phyloP scores from a whole-genome alignment of 1,139 yeast species.

The Lodderomyces beijingensis region DNA sequence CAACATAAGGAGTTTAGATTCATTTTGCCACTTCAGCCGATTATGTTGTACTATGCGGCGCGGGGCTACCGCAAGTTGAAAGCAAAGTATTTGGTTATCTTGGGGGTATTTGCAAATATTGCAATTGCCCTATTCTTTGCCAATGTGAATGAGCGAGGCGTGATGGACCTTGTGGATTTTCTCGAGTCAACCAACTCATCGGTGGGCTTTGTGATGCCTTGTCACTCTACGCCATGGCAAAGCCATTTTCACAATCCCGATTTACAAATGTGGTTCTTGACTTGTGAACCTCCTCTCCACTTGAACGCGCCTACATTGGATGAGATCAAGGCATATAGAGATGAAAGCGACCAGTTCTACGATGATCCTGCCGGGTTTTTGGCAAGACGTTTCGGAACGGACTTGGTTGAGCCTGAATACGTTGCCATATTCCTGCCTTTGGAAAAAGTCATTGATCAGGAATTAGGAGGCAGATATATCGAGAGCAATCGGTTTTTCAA shows the following conservation, averaged over 20 bases:
- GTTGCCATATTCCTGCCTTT: slow-evolving; percentile 68
- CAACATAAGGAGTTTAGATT: slow-evolving; percentile 90
- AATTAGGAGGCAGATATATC: slow-evolving; percentile 34
- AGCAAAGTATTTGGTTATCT: slow-evolving; percentile 4
- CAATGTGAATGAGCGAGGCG: slow-evolving; percentile 79
- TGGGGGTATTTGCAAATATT: slow-evolving; percentile 33
- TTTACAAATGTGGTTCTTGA: slow-evolving; percentile 60
- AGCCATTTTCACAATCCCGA: slow-evolving; percentile 66
- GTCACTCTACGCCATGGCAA: slow-evolving; percentile 97
- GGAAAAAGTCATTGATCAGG: slow-evolving; percentile 14
- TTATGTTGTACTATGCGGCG: slow-evolving; percentile 23
- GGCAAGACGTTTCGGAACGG: slow-evolving; percentile 12
- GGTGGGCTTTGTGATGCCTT: slow-evolving; percentile 84
- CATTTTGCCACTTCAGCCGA: slow-evolving; percentile 81
- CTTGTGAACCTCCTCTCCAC: slow-evolving; percentile 88
- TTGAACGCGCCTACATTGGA: slow-evolving; percentile 17
- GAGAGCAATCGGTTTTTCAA: slow-evolving; percentile 63
- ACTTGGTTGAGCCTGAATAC: slow-evolving; percentile 37
- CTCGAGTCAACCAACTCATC: slow-evolving; percentile 32
- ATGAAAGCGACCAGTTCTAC: slow-evolving; percentile 84
- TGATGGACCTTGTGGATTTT: slow-evolving; percentile 57
- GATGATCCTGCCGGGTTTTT: slow-evolving; percentile 58
- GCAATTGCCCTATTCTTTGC: slow-evolving; percentile 52
- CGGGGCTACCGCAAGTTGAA: slow-evolving; percentile 9
- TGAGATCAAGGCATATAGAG: slow-evolving; percentile 51